Evolutionary conservation across 306 rosid species (phyloP), one percentile per base, ranked within the genome.

Genomic region (Crataegus laevigata): DNA sequence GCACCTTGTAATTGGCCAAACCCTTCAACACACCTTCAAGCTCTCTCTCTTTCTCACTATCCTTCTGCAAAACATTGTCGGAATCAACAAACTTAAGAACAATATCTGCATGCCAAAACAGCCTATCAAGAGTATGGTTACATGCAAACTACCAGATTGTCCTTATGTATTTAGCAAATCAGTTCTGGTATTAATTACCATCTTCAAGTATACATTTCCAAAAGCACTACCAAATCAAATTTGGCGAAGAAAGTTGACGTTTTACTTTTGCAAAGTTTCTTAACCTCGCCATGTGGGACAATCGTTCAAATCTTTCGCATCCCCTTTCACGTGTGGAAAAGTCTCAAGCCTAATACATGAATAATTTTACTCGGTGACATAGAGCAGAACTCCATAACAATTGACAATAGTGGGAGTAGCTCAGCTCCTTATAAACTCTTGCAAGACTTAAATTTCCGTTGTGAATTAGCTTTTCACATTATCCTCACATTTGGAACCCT

Each of bases 1-100:
- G 91, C 24, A 86, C 82, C 85, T 94, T 91, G 83, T 71, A 87
- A 76, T 75, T 85, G 54, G 89, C 89, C 72, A 94, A 78, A 73
- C 90, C 91, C 80, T 82, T 91, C 25, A 78, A 71, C 55, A 89
- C 79, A 12, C 72, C 90, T 63, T 88, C 96, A 70, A 82, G 69
- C 82, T 87, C 89, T 66, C 80, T 85, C 57, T 73, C 73, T 72
- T 69, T 83, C 80, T 83, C 91, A 75, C 76, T 60, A 40, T 85
- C 92, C 85, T 8, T 60, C 77, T 70, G 75, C 82, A 11, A 51
- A 18, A 68, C 51, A 40, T 42, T 17, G 60, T 3, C 14, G 19
- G 3, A 62, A 28, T 17, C 19, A 69, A 45, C 69, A 66, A 17
- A 25, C 54, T 15, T 50, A 50, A 50, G 54, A 50, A 50, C 8